Base-by-base conservation (phyloP, 371 early-diverging fungal genomes). In the Mitosporidium daphniae region DNA sequence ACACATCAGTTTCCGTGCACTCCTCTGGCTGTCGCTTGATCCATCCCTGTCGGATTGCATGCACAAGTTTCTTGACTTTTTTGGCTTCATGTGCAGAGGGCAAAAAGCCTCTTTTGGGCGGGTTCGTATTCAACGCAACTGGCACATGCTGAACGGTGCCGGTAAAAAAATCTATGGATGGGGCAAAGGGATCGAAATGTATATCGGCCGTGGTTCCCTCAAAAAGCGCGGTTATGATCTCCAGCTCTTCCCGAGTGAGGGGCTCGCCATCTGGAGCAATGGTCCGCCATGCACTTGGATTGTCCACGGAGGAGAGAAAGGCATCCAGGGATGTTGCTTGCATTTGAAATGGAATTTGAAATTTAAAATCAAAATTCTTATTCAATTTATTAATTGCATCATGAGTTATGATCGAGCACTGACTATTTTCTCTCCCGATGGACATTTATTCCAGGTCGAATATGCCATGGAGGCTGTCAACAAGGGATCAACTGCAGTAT, bases 371-470 rank as follows among this genome's bases (percentile, higher is more conserved):
- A 14, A 21, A 21, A 23, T 22, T 31, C 20, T 1, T 12, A 24
- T 17, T 10, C 7, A 15, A 12, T 16, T 23, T 1, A 7, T 8
- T 19, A 29, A 21, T 4, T 17, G 30, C 38, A 23, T 46, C n/a
- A 38, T 35, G 36, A 27, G 22, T 15, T 47, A 39, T 35, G 43
- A 45, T 23, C 30, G 32, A 28, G 82, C 86, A 26, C 57, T 91
- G 33, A 93, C 94, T 23, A 73, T 94, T 32, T 98, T 98, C 46
- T 89, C 91, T 16, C 95, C 99, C 22, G 95, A 98, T 47, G 99
- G 99, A 27, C 84, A 93, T 47, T 53, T 98, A 31, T 86, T 93
- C 48, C 99, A 95, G 59, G 97, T 98, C 30, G 97, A 99, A 53
- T 94, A 95, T 47, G 99, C 99, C 24, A 68, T 84, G 32, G 86